Base-by-base conservation (phyloP, 805 yeast genomes). In the Candida michaelii region DNA sequence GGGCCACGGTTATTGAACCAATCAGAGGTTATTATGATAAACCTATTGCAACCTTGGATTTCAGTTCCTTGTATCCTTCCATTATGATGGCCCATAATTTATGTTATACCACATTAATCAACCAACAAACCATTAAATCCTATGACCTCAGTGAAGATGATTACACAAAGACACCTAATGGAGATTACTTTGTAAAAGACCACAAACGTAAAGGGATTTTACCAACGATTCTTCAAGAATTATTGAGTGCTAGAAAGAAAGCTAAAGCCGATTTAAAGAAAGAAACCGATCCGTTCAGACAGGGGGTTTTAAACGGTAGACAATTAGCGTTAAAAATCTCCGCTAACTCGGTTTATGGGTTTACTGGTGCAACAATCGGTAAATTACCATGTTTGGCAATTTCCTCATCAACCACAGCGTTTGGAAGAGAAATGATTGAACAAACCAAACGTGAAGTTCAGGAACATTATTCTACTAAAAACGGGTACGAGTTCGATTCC, bases 1-100 rank as follows among this genome's bases (percentile, higher is more conserved):
- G 99, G 71, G 99, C 99, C 5, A 93, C 99, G 0, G 99, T 93
- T 52, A 93, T 93, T 64, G 99, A 95, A 60, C 99, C 99, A 1
- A 73, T 74, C 5, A 80, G 97, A 61, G 99, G 99, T 1, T 95
- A 89, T 63, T 95, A 93, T 56, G 96, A 89, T 63, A 90, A 86
- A 12, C 99, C 99, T 1, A 91, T 93, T 58, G 97, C 99, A 2
- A 93, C 99, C 0, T 75, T 93, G 50, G 99, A 93, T 82, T 93
- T 93, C 79, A 89, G 96, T 52, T 89, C 97, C 43, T 75, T 93
- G 74, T 93, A 93, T 65, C 99, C 99, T 4, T 88, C 97, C 45
- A 93, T 93, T 56, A 91, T 91, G 97, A 91, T 93, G 96, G 99
- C 99, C 0, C 98, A 93, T 64, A 93, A 93, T 61, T 69, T 93